These are phyloP conservation scores for Mycena epipterygia DNA, from an alignment of 768 basidiomycete species.

Conservation along the genomic window DNA sequence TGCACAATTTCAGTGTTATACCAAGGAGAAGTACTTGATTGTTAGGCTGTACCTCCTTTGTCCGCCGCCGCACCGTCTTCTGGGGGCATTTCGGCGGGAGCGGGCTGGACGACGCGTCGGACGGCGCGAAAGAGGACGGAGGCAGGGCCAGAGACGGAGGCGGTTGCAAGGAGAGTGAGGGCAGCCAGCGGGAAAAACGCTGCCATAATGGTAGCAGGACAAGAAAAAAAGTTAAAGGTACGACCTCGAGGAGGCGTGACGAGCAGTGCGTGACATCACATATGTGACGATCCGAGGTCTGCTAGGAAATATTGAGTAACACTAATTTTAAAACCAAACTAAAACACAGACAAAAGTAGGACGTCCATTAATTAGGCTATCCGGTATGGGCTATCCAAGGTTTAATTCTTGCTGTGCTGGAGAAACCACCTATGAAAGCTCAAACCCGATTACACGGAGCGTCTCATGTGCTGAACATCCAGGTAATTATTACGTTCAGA, in stretches of 20 bases:
- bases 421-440: too few relatives aligned
- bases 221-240: slow-evolving; percentile 30
- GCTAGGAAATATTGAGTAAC: too few relatives aligned
- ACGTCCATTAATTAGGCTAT: too few relatives aligned
- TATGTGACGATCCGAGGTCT: neutral
- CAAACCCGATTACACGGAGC: too few relatives aligned
- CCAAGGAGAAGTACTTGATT: neutral
- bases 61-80: neutral
- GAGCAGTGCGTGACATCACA: slow-evolving; percentile 15
- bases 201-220: slow-evolving; percentile 19
- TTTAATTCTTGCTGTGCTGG: too few relatives aligned
- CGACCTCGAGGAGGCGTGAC: neutral
- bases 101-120: slow-evolving; percentile 30
- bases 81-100: neutral
- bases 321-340: too few relatives aligned
- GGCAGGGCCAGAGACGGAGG: slow-evolving; percentile 24
- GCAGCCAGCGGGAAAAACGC: slow-evolving; percentile 26
- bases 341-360: too few relatives aligned
- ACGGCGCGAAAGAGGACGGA: slow-evolving; percentile 22
- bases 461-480: too few relatives aligned
- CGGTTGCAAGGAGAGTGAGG: slow-evolving; percentile 30
- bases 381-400: too few relatives aligned
- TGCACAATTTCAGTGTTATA: neutral
- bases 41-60: slow-evolving; percentile 18
- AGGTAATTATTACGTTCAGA: too few relatives aligned